phyloP scores from a whole-genome alignment of 768 basidiomycete genomes.

The Mycena rosella region DNA sequence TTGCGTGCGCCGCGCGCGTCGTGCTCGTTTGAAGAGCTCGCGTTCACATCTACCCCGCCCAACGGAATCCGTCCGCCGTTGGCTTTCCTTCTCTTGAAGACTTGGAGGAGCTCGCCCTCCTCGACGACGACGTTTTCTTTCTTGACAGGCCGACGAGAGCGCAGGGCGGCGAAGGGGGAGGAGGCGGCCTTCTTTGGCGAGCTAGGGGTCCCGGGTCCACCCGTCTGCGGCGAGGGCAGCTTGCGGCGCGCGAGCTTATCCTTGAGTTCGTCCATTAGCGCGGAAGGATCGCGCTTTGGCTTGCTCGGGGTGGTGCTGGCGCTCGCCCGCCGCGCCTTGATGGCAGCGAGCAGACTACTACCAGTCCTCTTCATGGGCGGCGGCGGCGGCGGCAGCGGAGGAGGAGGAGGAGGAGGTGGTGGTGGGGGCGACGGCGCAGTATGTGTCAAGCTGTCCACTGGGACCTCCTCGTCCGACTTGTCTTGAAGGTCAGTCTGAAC shows the following conservation, averaged over 20 bases:
- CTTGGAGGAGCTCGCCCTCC: constrained; percentile 1
- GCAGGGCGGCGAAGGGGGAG: not conserved
- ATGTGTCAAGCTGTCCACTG: not conserved
- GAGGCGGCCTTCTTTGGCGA: too few species aligned
- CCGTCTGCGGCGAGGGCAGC: not conserved
- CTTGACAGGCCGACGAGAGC: not conserved
- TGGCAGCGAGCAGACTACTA: not conserved
- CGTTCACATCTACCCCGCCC: not conserved
- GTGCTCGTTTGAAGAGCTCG: not conserved
- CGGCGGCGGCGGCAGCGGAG: not conserved
- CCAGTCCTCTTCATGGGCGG: not conserved
- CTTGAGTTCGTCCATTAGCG: not conserved
- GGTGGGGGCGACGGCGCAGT: not conserved
- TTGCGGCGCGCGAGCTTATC: not conserved
- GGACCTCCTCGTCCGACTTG: not conserved
- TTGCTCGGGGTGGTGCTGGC: not conserved
- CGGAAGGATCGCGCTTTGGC: not conserved
- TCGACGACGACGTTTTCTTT: constrained; percentile 12
- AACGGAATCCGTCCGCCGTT: too few species aligned
- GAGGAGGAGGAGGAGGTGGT: too few species aligned
- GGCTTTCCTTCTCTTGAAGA: not conserved
- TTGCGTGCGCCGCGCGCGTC: not conserved
- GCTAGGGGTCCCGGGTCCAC: too few species aligned
- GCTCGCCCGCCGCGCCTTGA: not conserved
- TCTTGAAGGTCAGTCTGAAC: not conserved